A percentile compares a stretch with the other conserved stretches of the same genome.
Evolutionary conservation across 495 filamentous ascomycete genomes (phyloP).

Genomic region (Daldinia caldariorum): DNA sequence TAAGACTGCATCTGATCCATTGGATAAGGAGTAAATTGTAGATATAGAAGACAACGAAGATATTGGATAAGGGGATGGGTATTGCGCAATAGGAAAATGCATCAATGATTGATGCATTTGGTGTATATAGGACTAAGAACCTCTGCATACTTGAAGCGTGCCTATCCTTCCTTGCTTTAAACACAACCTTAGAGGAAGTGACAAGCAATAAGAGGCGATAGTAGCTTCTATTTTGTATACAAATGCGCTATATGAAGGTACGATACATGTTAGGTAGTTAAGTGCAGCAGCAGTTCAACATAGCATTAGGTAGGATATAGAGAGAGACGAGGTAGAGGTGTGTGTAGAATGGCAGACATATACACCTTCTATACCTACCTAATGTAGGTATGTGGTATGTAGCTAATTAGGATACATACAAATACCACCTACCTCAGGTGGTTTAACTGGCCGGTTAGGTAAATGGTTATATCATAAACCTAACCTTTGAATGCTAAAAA

Average conservation of each 20-base stretch:
- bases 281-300: no score
- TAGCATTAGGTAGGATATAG: not conserved
- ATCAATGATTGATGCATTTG: not conserved
- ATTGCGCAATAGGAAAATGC: not conserved
- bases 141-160: not conserved
- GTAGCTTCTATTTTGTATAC: not conserved
- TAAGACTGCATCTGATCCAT: slow-evolving; percentile 42
- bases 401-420: no score
- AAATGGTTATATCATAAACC: slow-evolving; percentile 3
- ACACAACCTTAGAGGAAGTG: not conserved
- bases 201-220: not conserved
- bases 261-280: no score
- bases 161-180: not conserved
- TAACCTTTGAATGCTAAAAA: slow-evolving; percentile 2
- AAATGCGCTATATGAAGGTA: no score
- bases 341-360: not conserved
- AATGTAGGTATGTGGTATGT: not conserved
- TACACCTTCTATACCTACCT: not conserved
- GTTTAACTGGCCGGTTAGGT: not conserved
- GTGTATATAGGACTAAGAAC: not conserved
- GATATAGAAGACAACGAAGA: slow-evolving; percentile 15
- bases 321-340: not conserved
- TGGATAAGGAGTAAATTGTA: slow-evolving; percentile 6
- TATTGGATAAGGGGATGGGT: slow-evolving; percentile 6
- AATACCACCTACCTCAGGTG: not conserved